A percentile compares a stretch with the other conserved stretches of the same genome.
Conservation (phyloP, 164 flowering plant species). For the Akebia trifoliata region DNA sequence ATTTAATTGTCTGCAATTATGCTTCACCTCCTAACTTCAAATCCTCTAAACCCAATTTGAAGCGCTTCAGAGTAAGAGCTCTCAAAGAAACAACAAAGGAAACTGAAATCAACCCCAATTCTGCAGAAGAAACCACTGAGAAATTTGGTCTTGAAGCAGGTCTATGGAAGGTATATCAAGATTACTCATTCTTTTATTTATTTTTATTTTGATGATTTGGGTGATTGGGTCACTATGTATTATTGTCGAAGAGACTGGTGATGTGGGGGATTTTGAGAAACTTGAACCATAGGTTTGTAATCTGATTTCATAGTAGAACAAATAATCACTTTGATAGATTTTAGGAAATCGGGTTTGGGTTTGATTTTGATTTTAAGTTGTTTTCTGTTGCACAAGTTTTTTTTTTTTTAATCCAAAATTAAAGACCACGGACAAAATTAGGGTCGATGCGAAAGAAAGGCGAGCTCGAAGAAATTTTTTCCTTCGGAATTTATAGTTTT, state of each 20-base stretch:
- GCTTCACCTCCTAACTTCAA: slow-evolving; percentile 5
- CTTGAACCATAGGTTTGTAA: too few relatives aligned
- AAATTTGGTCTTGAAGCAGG: slow-evolving; percentile 97
- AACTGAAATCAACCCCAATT: slow-evolving; percentile 25
- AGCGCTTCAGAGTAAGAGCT: slow-evolving; percentile 41
- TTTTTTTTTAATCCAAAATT: too few relatives aligned
- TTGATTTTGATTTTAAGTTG: too few relatives aligned
- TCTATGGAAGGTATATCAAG: slow-evolving; percentile 73
- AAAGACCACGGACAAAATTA: too few relatives aligned
- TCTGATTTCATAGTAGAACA: too few relatives aligned
- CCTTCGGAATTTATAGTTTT: too few relatives aligned
- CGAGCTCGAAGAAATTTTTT: too few relatives aligned
- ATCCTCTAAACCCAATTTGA: slow-evolving; percentile 10
- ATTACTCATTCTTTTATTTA: not conserved
- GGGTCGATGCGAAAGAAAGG: too few relatives aligned
- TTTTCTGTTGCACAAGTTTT: too few relatives aligned
- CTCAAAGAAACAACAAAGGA: slow-evolving; percentile 54
- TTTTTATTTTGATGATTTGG: not conserved
- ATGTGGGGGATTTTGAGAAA: not conserved
- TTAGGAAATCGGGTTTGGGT: too few relatives aligned
- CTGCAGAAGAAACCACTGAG: slow-evolving; percentile 71
- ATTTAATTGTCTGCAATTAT: not conserved
- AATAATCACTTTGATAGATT: too few relatives aligned
- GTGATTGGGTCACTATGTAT: too few relatives aligned
- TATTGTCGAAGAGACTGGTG: not conserved